These are phyloP conservation scores for Solanum gracilifrons DNA, from an alignment of 257 asterid species.

Conservation along the genomic window DNA sequence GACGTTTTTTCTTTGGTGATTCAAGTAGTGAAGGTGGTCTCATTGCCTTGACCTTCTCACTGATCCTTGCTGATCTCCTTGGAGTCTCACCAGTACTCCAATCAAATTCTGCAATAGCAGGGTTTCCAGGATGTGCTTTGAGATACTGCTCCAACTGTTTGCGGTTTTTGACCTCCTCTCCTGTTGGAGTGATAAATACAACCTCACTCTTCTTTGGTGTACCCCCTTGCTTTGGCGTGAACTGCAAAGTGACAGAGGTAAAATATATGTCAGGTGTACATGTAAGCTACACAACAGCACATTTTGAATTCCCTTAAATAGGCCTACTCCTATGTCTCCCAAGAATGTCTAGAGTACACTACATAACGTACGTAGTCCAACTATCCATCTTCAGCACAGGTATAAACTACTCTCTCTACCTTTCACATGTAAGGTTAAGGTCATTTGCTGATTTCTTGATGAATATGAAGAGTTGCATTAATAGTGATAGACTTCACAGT, in stretches of 20 bases:
- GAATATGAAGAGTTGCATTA: not conserved
- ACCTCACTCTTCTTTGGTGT: constrained; percentile 68
- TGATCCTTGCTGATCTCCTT: constrained; percentile 85
- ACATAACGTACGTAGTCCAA: not conserved
- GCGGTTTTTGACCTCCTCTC: constrained; percentile 68
- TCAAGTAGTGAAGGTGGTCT: constrained; percentile 55
- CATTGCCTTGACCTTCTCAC: constrained; percentile 56
- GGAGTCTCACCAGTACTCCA: constrained; percentile 98
- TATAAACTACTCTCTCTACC: not conserved
- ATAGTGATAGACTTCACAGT: not conserved
- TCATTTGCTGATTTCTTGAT: not conserved
- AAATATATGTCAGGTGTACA: not conserved
- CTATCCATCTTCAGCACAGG: not conserved
- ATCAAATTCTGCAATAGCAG: constrained; percentile 65
- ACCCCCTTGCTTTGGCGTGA: constrained; percentile 48
- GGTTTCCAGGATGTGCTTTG: constrained; percentile 62
- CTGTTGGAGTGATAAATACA: constrained; percentile 67
- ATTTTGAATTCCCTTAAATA: not conserved
- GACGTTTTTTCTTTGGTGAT: constrained; percentile 48
- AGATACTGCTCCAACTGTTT: constrained; percentile 71
- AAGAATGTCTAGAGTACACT: not conserved
- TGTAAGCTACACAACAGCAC: not conserved
- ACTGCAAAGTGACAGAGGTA: constrained; percentile 32
- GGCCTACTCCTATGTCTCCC: not conserved
- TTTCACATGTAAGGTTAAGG: not conserved